Evolutionary conservation across 2,329 filamentous ascomycete genomes (phyloP).

Genomic region (Botrytis medusae): DNA sequence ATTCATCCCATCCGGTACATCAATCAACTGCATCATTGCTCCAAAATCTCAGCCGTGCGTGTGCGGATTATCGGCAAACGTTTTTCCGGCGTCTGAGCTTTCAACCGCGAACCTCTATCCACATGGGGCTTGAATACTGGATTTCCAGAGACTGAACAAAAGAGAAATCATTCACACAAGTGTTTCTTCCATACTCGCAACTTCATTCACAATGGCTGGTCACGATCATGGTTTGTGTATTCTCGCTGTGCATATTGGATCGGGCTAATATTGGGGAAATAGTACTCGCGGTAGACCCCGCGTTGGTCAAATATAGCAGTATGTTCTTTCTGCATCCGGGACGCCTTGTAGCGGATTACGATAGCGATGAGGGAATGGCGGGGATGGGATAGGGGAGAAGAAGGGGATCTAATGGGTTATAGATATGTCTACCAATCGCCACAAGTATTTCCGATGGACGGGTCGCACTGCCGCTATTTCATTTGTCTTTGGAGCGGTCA

Average conservation of each 20-base stretch:
- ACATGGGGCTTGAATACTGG: not conserved
- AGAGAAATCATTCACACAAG: slow-evolving; percentile 16
- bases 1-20: not conserved
- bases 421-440: slow-evolving; percentile 78
- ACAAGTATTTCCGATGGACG: slow-evolving; percentile 96
- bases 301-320: slow-evolving; percentile 57
- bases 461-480: slow-evolving; percentile 76
- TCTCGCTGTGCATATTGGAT: not conserved
- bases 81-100: slow-evolving; percentile 13
- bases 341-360: not conserved
- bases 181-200: slow-evolving; percentile 23
- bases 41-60: not conserved
- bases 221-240: slow-evolving; percentile 46
- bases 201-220: slow-evolving; percentile 48
- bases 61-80: slow-evolving; percentile 6
- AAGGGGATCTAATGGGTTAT: not conserved
- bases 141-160: not conserved
- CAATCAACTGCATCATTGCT: not conserved
- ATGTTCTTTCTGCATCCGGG: slow-evolving; percentile 31
- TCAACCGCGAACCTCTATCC: slow-evolving; percentile 24
- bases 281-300: slow-evolving; percentile 45
- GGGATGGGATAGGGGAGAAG: not conserved
- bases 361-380: not conserved
- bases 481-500: slow-evolving; percentile 71
- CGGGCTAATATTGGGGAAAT: slow-evolving; percentile 26